These are phyloP conservation scores for Aphanocladium album DNA, from an alignment of 2,329 filamentous ascomycete species.

Conservation along the genomic window DNA sequence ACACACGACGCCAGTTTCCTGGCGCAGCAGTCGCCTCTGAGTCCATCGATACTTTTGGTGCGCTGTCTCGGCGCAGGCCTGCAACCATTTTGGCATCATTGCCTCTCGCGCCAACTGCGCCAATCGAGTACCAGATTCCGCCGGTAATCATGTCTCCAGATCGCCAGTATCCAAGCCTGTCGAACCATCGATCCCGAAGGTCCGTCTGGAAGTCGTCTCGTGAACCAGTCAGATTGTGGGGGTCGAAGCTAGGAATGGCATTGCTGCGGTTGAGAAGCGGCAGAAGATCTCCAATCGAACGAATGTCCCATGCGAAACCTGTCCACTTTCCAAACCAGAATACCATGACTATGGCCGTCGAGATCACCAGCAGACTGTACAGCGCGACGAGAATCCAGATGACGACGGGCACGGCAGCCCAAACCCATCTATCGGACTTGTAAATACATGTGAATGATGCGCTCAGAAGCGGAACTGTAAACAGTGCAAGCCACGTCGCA, in stretches of 20 bases:
- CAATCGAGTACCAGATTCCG: constrained; percentile 74
- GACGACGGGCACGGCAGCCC: constrained; percentile 72
- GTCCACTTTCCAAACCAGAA: constrained; percentile 63
- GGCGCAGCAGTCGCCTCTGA: constrained; percentile 26
- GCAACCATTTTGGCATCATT: constrained; percentile 22
- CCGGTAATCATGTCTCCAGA: constrained; percentile 57
- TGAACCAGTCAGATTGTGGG: constrained; percentile 53
- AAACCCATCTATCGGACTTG: constrained; percentile 61
- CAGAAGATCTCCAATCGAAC: constrained; percentile 75
- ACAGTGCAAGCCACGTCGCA: constrained; percentile 71
- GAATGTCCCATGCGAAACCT: constrained; percentile 79
- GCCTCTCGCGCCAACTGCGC: constrained; percentile 40
- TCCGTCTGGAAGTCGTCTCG: constrained; percentile 48
- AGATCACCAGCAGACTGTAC: constrained; percentile 62
- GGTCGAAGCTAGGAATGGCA: constrained; percentile 65
- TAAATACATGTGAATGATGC: constrained; percentile 65
- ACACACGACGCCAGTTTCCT: constrained; percentile 22
- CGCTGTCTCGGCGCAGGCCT: constrained; percentile 24
- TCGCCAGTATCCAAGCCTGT: constrained; percentile 84
- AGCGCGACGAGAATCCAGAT: constrained; percentile 73
- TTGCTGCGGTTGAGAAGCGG: constrained; percentile 77
- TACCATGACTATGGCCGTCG: constrained; percentile 48
- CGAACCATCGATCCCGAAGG: constrained; percentile 52
- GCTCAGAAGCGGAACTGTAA: constrained; percentile 77
- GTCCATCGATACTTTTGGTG: constrained; percentile 27